These are phyloP conservation scores for Phaffia australis DNA, from an alignment of 768 basidiomycete species.

Conservation along the genomic window DNA sequence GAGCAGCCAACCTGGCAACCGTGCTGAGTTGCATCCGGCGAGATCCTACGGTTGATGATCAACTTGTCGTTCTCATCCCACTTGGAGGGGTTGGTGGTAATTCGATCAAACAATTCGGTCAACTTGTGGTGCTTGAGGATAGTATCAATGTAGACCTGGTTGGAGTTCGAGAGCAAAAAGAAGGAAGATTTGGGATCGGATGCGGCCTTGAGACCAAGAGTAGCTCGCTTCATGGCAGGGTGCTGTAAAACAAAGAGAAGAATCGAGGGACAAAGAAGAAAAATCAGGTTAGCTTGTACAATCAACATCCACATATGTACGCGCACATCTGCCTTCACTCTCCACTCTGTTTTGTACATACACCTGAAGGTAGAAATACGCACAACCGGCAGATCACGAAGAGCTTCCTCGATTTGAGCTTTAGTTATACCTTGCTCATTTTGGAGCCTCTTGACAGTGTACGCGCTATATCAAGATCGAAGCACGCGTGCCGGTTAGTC, in stretches of 20 bases:
- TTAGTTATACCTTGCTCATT: slow-evolving; percentile 53
- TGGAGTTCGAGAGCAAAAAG: slow-evolving; percentile 88
- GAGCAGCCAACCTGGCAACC: slow-evolving; percentile 76
- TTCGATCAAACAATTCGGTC: slow-evolving; percentile 59
- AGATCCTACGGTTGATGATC: slow-evolving; percentile 62
- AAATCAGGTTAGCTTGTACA: not conserved
- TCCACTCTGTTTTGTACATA: not conserved
- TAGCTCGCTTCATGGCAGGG: slow-evolving; percentile 88
- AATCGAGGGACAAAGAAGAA: not conserved
- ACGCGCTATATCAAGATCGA: slow-evolving; percentile 45
- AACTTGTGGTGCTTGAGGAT: slow-evolving; percentile 79
- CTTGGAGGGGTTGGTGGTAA: slow-evolving; percentile 84
- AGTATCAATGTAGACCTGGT: slow-evolving; percentile 78
- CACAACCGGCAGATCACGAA: slow-evolving; percentile 78
- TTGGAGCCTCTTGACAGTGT: slow-evolving; percentile 58
- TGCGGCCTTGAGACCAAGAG: slow-evolving; percentile 59
- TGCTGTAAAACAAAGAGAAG: slow-evolving; percentile 49
- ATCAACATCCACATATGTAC: not conserved
- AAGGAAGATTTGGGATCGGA: slow-evolving; percentile 60
- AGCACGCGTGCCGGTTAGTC: too few species aligned
- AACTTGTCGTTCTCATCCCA: slow-evolving; percentile 55
- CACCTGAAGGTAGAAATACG: slow-evolving; percentile 33
- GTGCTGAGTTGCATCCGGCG: slow-evolving; percentile 63
- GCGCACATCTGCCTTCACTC: not conserved
- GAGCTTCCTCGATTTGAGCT: slow-evolving; percentile 63